Evolutionary conservation across 345 rosid species (phyloP), one percentile per base, ranked within the genome.

Genomic region (Punica granatum): DNA sequence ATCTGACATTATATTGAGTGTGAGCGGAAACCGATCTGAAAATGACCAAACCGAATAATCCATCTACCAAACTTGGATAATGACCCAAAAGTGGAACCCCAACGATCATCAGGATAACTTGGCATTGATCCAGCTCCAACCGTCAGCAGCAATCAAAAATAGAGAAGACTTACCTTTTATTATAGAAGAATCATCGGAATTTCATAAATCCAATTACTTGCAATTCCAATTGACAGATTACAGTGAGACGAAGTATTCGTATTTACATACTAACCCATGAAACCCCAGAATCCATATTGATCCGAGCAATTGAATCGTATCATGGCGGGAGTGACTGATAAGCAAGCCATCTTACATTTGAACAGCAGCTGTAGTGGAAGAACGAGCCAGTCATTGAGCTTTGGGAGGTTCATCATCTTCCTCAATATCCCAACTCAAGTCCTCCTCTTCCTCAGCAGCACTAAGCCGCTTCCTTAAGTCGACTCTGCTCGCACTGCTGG

Each of bases 361-460:
- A 60, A 32, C 37, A 13, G 49, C 49, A 30, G 36, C 63, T 56
- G 61, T 56, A 62, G 13, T 7, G 30, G 35, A 7, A 34, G 42
- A 62, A 62, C 23, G 21, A 19, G 28, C 65, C 28, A 10, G 9
- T 34, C 30, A 41, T 63, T 41, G 30, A 63, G 41, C 33, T 42
- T 63, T 39, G 34, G 66, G 31, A 63, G 66, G 66, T 25, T 75
- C 81, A 2, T 81, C 82, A 0, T 81, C 94, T 16, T 83, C 96
- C 70, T 88, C 98, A 32, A 90, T 81, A 77, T 90, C 97, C 98
- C 98, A 92, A 74, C 83, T 82, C 66, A 92, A 66, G 72, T 82
- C 89, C 56, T 83, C 93, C 19, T 86, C 93, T 75, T 90, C 93
- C 23, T 79, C 87, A 0, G 76, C 78, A 42, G 76, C 71, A 74